These are phyloP conservation scores for Mycena filopes DNA, from an alignment of 768 basidiomycete genomes.

Conservation along the genomic window DNA sequence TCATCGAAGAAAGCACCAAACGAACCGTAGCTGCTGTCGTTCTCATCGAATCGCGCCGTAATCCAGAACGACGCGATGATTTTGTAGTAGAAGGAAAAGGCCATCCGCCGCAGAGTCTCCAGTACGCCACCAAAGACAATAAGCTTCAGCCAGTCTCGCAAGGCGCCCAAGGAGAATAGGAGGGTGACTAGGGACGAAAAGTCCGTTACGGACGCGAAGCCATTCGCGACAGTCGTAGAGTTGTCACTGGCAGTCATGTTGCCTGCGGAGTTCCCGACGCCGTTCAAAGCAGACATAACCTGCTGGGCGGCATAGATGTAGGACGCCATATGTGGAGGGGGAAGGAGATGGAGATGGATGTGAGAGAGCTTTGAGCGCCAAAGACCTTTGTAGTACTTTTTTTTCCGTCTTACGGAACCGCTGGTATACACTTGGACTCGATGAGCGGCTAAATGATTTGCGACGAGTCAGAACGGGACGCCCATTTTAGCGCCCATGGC, in stretches of 20 bases:
- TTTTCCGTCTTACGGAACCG: conserved; percentile 1
- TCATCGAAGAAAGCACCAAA: conserved; percentile 25
- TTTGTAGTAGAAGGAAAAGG: conserved; percentile 53
- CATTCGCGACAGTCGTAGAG: conserved; percentile 24
- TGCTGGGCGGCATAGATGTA: conserved; percentile 39
- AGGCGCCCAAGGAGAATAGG: conserved; percentile 62
- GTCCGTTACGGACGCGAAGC: conserved; percentile 30
- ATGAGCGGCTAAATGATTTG: not conserved
- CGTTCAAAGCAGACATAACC: conserved; percentile 35
- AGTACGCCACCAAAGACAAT: conserved; percentile 69
- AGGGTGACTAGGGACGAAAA: conserved; percentile 52
- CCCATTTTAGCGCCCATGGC: too few relatives aligned
- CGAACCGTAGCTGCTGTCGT: conserved; percentile 68
- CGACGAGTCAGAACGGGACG: not conserved
- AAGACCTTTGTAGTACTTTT: not conserved
- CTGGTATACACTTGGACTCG: too few relatives aligned
- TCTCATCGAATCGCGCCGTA: conserved; percentile 68
- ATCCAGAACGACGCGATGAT: conserved; percentile 66
- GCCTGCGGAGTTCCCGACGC: conserved; percentile 3
- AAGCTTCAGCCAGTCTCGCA: conserved; percentile 74
- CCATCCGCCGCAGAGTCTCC: conserved; percentile 65
- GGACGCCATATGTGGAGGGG: conserved; percentile 36
- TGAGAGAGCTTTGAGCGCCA: not conserved
- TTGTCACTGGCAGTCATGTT: conserved; percentile 26
- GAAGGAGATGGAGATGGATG: not conserved